phyloP scores from a whole-genome alignment of 1,284 basidiomycete species.

The Apiotrichum domesticum region DNA sequence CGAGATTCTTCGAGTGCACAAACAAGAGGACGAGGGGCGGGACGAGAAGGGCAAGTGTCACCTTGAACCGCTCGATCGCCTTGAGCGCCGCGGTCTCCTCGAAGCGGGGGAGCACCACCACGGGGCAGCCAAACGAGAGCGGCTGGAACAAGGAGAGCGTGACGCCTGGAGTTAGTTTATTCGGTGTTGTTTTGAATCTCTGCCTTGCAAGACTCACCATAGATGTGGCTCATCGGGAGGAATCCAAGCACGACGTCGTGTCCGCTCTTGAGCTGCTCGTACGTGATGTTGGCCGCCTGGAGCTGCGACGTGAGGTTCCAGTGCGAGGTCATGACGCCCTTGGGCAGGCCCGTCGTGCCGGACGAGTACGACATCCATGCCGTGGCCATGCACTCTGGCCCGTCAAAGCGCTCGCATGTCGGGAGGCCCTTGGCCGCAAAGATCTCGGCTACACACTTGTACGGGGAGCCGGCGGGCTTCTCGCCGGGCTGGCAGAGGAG shows the following conservation, averaged over 20 bases:
- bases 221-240: conserved; percentile 16
- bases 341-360: conserved; percentile 51
- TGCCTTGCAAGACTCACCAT: not conserved
- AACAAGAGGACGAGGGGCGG: conserved; percentile 69
- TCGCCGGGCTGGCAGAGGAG: conserved; percentile 17
- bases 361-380: conserved; percentile 58
- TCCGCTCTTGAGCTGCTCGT: conserved; percentile 6
- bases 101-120: conserved; percentile 66
- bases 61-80: conserved; percentile 55
- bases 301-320: conserved; percentile 54
- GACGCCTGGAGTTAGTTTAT: not conserved
- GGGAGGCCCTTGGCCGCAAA: not conserved
- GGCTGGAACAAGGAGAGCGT: conserved; percentile 58
- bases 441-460: conserved; percentile 11
- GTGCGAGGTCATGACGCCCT: conserved; percentile 55
- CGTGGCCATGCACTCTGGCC: not conserved
- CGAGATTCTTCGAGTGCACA: conserved; percentile 53
- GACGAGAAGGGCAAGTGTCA: conserved; percentile 63
- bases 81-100: conserved; percentile 54
- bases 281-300: conserved; percentile 10
- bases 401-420: conserved; percentile 11
- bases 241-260: conserved; percentile 13
- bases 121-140: conserved; percentile 55
- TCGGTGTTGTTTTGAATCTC: no score
- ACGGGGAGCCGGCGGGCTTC: conserved; percentile 3